A percentile compares a stretch with the other conserved stretches of the same genome.
Evolutionary conservation across 2,329 filamentous ascomycete species (phyloP).

Genomic region (Trichoderma aggressivum): DNA sequence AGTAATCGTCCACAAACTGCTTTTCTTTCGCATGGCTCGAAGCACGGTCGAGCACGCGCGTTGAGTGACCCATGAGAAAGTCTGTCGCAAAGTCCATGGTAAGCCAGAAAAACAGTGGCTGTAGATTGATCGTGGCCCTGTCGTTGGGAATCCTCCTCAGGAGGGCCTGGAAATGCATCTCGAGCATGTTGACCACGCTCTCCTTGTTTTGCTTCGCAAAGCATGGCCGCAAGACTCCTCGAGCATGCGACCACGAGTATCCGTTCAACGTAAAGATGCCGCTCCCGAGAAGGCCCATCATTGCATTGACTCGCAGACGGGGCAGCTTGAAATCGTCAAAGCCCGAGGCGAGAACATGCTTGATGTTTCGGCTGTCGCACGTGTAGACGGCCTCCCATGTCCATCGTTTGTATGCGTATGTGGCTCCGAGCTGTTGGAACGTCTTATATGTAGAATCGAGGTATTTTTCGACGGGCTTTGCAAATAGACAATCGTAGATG

Average conservation of each 20-base stretch:
- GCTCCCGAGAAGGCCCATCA: constrained; percentile 40
- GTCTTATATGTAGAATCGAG: constrained; percentile 28
- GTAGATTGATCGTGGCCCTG: constrained; percentile 36
- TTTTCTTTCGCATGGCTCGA: constrained; percentile 29
- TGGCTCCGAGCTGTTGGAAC: constrained; percentile 32
- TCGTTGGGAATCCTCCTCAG: constrained; percentile 32
- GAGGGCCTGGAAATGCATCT: constrained; percentile 37
- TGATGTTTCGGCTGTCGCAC: constrained; percentile 51
- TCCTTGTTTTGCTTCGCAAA: constrained; percentile 35
- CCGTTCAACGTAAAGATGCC: constrained; percentile 51
- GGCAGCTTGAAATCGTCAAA: constrained; percentile 49
- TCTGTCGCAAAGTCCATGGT: constrained; percentile 46
- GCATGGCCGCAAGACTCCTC: constrained; percentile 34
- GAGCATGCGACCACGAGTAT: constrained; percentile 43
- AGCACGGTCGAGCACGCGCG: constrained; percentile 24
- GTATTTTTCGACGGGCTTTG: constrained; percentile 26
- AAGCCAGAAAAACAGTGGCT: constrained; percentile 45
- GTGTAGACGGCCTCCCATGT: constrained; percentile 35
- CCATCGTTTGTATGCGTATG: constrained; percentile 33
- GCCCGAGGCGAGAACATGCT: constrained; percentile 51
- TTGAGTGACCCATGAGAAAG: constrained; percentile 43
- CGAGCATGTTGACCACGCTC: constrained; percentile 28
- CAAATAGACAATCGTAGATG: constrained; percentile 31
- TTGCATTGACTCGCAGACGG: constrained; percentile 34
- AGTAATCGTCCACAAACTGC: constrained; percentile 36